A percentile compares a stretch with the other conserved stretches of the same genome.
These are phyloP conservation scores for Inga laurina DNA, from an alignment of 306 rosid species.

Conservation along the genomic window DNA sequence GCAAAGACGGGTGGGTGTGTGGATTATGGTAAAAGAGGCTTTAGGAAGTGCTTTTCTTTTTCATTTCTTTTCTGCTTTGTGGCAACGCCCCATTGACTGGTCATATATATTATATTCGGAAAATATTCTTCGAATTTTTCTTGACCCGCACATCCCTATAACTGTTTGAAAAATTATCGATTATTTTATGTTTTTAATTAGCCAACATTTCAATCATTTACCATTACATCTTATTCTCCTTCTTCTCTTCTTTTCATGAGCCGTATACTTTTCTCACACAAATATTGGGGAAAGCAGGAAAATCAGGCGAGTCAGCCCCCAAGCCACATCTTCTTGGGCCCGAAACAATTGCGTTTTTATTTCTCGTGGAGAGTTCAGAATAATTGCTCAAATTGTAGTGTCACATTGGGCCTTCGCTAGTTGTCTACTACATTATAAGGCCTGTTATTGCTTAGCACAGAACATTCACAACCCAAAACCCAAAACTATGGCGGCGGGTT, in stretches of 20 bases:
- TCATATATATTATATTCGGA: background rate
- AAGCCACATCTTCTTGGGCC: background rate
- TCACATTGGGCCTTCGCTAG: background rate
- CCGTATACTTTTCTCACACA: background rate
- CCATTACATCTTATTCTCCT: background rate
- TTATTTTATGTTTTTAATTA: no score
- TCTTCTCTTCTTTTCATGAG: background rate
- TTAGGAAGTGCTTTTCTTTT: slow-evolving; percentile 7
- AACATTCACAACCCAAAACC: background rate
- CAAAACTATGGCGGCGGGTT: background rate
- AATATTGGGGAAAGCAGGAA: background rate
- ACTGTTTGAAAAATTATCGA: background rate
- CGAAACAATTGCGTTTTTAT: background rate
- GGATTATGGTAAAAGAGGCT: background rate
- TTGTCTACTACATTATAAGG: background rate
- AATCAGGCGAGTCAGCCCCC: background rate
- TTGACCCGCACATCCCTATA: background rate
- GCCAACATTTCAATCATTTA: background rate
- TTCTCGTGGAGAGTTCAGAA: background rate
- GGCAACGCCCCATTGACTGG: background rate
- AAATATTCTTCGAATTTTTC: background rate
- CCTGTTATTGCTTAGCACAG: background rate
- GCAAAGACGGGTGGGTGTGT: background rate
- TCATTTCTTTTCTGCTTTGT: background rate
- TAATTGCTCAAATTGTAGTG: background rate